Evolutionary conservation across 768 basidiomycete genomes (phyloP), one percentile per base, ranked within the genome.

Genomic region (Clitopilus passeckerianus): DNA sequence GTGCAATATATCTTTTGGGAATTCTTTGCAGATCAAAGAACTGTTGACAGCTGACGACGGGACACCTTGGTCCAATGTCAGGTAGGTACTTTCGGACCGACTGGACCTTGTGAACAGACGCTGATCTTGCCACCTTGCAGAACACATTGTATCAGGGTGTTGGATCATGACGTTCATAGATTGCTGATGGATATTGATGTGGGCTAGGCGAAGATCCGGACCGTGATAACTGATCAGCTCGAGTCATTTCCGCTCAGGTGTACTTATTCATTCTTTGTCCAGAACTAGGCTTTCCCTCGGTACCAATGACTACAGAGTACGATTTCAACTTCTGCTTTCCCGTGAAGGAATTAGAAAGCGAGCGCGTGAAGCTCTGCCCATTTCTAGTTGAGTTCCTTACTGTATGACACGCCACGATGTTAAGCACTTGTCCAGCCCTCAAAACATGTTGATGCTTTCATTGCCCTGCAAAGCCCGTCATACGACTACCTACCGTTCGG

Each of bases 251-350:
- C 27, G 3, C 7, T 30, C 27, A 30, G 27, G 27, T 30, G 7
- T 30, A 30, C 27, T 4, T 30, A 30, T 30, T 30, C 7, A 7
- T 30, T 30, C 27, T 30, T 30, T 30, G 27, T 30, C 7, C 27
- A 30, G 27, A 30, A 30, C 46, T n/a, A 16, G 46, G 5, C 20
- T 50, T 50, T 23, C 46, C 22, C 20, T 50, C 46, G 15, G 37
- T 3, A 50, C 16, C 46, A 18, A 20, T 23, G 46, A 20, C 46
- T 10, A 1, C 12, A 24, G 59, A 57, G 44, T 73, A 75, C 61
- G 72, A 82, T 58, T 34, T 74, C 58, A 82, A 86, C 59, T 84
- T 86, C 64, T 80, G 77, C 60, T 82, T 80, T 62, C 75, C 78
- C 1, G 68, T 84, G 1, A 67, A 74, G 18, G 61, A 53, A 6